phyloP scores from a whole-genome alignment of 768 basidiomycete species.

The Pholiota conissans region DNA sequence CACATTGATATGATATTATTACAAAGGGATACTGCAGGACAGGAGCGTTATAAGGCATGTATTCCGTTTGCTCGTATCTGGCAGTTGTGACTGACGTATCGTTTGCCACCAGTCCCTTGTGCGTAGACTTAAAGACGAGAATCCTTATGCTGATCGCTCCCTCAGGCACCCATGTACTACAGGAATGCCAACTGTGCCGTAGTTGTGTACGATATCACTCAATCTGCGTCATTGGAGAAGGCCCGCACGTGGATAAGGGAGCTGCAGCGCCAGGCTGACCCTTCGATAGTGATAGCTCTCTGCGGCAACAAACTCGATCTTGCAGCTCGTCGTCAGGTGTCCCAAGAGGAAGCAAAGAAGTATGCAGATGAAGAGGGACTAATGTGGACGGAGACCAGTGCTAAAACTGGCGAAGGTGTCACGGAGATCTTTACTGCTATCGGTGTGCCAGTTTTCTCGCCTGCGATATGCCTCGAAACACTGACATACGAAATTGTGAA shows the following conservation, averaged over 20 bases:
- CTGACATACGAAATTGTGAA: slow-evolving; percentile 14
- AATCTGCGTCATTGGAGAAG: slow-evolving; percentile 88
- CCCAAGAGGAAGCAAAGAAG: slow-evolving; percentile 87
- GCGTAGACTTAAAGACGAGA: slow-evolving; percentile 21
- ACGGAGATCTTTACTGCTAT: slow-evolving; percentile 84
- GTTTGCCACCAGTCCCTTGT: slow-evolving; percentile 36
- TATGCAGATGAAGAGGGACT: slow-evolving; percentile 91
- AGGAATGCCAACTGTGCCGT: slow-evolving; percentile 93
- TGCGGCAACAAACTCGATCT: slow-evolving; percentile 97
- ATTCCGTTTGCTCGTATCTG: slow-evolving; percentile 8
- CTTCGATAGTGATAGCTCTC: slow-evolving; percentile 92
- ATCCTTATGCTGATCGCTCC: slow-evolving; percentile 11
- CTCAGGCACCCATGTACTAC: slow-evolving; percentile 93
- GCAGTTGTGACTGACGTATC: slow-evolving; percentile 16
- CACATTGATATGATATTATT: no score
- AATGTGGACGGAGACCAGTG: slow-evolving; percentile 91
- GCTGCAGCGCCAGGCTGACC: slow-evolving; percentile 96
- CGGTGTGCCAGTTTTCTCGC: slow-evolving; percentile 40
- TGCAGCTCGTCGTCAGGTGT: slow-evolving; percentile 78
- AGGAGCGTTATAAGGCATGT: slow-evolving; percentile 89
- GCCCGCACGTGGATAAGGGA: slow-evolving; percentile 96
- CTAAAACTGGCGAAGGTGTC: slow-evolving; percentile 87
- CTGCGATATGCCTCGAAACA: slow-evolving; percentile 3
- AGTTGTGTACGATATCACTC: slow-evolving; percentile 96
- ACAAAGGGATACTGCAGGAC: slow-evolving; percentile 98